phyloP scores from a whole-genome alignment of 805 yeast species.

The Zygotorulaspora danielsina region DNA sequence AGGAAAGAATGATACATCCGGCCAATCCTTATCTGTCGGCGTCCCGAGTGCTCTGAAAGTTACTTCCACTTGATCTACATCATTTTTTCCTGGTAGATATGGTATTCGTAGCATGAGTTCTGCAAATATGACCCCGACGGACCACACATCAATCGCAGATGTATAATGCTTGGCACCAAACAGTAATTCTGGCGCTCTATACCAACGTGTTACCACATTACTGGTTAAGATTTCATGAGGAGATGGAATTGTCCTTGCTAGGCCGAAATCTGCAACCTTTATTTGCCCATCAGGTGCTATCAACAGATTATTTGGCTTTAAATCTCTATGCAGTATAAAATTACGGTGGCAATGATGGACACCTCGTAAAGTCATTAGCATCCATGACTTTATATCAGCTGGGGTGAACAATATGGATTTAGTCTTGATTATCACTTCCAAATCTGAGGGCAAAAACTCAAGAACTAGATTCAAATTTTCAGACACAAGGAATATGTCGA shows the following conservation, averaged over 20 bases:
- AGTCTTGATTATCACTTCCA: conserved; percentile 86
- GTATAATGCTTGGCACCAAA: conserved; percentile 88
- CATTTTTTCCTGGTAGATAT: conserved; percentile 88
- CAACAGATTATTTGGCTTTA: conserved; percentile 87
- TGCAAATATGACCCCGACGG: conserved; percentile 93
- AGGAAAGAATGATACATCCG: conserved; percentile 77
- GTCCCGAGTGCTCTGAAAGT: conserved; percentile 95
- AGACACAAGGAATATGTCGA: conserved; percentile 76
- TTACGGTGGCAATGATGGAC: conserved; percentile 93
- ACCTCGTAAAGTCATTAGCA: conserved; percentile 91
- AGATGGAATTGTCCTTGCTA: conserved; percentile 79
- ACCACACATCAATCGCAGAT: conserved; percentile 90
- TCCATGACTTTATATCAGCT: conserved; percentile 89
- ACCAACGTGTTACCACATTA: conserved; percentile 97
- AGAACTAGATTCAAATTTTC: conserved; percentile 75
- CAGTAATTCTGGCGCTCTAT: conserved; percentile 89
- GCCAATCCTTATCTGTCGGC: conserved; percentile 91
- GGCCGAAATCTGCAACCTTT: conserved; percentile 95
- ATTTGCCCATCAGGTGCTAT: conserved; percentile 83
- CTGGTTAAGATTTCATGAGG: conserved; percentile 78
- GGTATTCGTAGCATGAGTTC: conserved; percentile 94
- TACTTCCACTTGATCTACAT: conserved; percentile 83
- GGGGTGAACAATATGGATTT: conserved; percentile 69
- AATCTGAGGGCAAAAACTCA: conserved; percentile 87
- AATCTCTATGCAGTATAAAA: conserved; percentile 83